These are phyloP conservation scores for Rhodosporidiobolus odoratus DNA, from an alignment of 768 basidiomycete genomes.

Conservation along the genomic window DNA sequence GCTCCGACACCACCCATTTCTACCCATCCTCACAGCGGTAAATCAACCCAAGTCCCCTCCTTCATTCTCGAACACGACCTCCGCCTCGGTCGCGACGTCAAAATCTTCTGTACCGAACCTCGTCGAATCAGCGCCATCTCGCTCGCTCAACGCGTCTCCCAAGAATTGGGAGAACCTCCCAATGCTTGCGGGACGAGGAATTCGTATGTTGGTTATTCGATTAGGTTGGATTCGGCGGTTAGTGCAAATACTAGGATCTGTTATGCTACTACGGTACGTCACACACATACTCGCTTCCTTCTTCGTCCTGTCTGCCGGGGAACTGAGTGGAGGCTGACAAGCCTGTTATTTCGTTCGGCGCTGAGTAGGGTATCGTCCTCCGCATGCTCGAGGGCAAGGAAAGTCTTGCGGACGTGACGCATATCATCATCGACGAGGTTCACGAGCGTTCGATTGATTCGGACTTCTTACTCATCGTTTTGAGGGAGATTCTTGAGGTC, in stretches of 20 bases:
- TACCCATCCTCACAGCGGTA: constrained; percentile 58
- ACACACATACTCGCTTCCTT: neutral
- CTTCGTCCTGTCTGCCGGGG: too few relatives aligned
- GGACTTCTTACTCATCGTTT: constrained; percentile 89
- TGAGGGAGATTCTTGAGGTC: constrained; percentile 71
- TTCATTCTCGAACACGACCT: constrained; percentile 90
- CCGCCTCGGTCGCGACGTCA: constrained; percentile 71
- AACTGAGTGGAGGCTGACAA: neutral
- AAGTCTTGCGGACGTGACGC: constrained; percentile 92
- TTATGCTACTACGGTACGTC: constrained; percentile 43
- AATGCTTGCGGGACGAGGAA: constrained; percentile 67
- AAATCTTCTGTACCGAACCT: constrained; percentile 91
- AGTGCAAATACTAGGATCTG: constrained; percentile 36
- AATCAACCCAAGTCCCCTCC: constrained; percentile 90
- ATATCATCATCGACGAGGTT: constrained; percentile 91
- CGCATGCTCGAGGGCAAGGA: constrained; percentile 91
- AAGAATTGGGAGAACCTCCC: constrained; percentile 79
- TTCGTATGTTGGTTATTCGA: constrained; percentile 89
- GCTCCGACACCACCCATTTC: neutral
- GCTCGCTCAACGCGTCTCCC: constrained; percentile 86
- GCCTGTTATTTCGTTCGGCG: too few relatives aligned
- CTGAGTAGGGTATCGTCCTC: constrained; percentile 70
- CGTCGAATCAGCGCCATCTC: constrained; percentile 94
- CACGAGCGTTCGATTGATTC: constrained; percentile 97
- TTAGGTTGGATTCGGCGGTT: constrained; percentile 63